Evolutionary conservation across 345 rosid genomes (phyloP), one percentile per base, ranked within the genome.

Genomic region (Pugionium cornutum): DNA sequence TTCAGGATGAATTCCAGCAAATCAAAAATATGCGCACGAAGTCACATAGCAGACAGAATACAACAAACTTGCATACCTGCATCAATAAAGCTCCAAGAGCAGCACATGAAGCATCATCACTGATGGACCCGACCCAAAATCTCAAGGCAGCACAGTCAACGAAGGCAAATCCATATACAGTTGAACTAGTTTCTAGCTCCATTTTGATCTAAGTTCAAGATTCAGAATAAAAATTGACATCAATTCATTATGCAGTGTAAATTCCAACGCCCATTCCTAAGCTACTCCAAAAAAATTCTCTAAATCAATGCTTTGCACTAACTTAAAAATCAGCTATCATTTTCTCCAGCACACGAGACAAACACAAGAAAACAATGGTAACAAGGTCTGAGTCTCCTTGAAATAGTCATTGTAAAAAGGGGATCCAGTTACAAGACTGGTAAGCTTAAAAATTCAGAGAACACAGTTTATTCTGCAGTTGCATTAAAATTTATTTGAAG

Each of bases 61-160:
- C 39, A 25, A 52, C 69, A 60, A 57, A 67, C 69, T 70, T 65
- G 46, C 80, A 67, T 81, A 88, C 98, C 80, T 92, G 98, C 97
- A 92, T 83, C 78, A 89, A 73, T 66, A 89, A 69, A 69, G 98
- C 91, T 72, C 98, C 96, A 66, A 92, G 73, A 68, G 89, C 84
- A 67, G 92, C 82, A 75, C 79, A 86, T 0, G 98, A 89, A 41
- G 87, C 78, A 79, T 92, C 97, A 72, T 88, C 96, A 4, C 40
- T 67, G 53, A 88, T 76, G 58, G 86, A 81, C 67, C 97, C 98
- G 47, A 89, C 86, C 98, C 96, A 92, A 81, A 89, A 81, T 72
- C 78, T 83, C 64, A 88, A 75, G 70, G 97, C 83, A 72, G 97
- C 96, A 78, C 98, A 92, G 73, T 92, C 98, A 78, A 88, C 91